Conservation (phyloP, 108 stramenopile genomes). For the Seminavis robusta region DNA sequence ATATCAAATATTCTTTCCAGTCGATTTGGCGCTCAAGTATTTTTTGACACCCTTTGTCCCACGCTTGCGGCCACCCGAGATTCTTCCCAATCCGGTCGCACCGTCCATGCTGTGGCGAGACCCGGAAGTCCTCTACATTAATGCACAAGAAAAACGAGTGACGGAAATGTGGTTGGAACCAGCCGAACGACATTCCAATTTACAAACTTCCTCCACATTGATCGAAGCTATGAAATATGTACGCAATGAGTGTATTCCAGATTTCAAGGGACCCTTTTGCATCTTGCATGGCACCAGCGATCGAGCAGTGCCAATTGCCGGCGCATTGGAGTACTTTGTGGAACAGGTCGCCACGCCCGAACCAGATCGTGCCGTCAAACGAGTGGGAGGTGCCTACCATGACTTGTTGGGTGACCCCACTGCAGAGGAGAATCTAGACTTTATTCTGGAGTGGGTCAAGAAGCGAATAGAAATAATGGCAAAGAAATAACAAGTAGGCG, state of each 20-base stretch:
- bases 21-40: constrained; percentile 24
- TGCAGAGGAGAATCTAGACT: constrained; percentile 25
- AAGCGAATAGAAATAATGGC: constrained; percentile 21
- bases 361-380: constrained; percentile 13
- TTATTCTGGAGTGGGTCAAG: constrained; percentile 16
- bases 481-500: no score
- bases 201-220: constrained; percentile 30
- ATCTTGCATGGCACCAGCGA: constrained; percentile 31
- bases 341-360: constrained; percentile 10
- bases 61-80: no score
- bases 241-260: constrained; percentile 24
- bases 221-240: constrained; percentile 22
- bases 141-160: no score
- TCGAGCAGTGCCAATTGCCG: constrained; percentile 28
- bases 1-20: constrained; percentile 29
- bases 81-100: constrained; percentile 59
- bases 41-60: constrained; percentile 30
- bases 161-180: constrained; percentile 19
- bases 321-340: constrained; percentile 24
- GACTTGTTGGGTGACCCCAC: constrained; percentile 30
- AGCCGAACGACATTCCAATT: constrained; percentile 14
- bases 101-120: constrained; percentile 50
- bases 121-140: constrained; percentile 9
- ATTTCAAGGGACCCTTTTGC: constrained; percentile 30
- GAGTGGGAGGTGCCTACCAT: constrained; percentile 24